Evolutionary conservation across 2,329 filamentous ascomycete genomes (phyloP).

Genomic region (Raffaelea arxii): DNA sequence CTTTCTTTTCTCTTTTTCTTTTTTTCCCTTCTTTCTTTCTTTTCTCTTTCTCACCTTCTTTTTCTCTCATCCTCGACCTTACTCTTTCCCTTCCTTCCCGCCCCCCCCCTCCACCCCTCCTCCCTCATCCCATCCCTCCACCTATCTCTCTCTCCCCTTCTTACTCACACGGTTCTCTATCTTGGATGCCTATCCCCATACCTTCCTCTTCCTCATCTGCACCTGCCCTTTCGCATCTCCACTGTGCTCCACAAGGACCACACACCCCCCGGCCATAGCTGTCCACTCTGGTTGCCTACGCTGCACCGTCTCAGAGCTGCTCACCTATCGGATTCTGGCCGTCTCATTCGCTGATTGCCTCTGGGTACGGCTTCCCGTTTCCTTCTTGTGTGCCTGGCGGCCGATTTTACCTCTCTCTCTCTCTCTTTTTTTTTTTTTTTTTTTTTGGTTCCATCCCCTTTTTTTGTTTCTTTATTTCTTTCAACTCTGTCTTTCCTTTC

Average conservation of each 20-base stretch:
- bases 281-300: constrained; percentile 1
- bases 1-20: background rate
- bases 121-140: background rate
- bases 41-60: background rate
- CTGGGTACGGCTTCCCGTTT: background rate
- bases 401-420: constrained; percentile 1
- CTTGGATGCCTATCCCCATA: background rate
- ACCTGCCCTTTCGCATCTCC: background rate
- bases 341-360: constrained; percentile 9
- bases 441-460: background rate
- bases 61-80: background rate
- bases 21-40: background rate
- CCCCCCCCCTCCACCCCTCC: background rate
- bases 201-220: background rate
- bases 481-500: background rate
- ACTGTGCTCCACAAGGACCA: background rate
- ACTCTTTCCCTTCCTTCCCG: background rate
- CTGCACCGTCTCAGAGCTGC: background rate
- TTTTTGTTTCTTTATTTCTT: background rate
- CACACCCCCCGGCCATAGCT: background rate
- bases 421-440: constrained; percentile 1
- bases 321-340: constrained; percentile 13
- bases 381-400: background rate
- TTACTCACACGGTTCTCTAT: background rate
- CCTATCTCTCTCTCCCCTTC: constrained; percentile 1